Conservation (phyloP, 441 rosid species). For the Jatropha multifida region DNA sequence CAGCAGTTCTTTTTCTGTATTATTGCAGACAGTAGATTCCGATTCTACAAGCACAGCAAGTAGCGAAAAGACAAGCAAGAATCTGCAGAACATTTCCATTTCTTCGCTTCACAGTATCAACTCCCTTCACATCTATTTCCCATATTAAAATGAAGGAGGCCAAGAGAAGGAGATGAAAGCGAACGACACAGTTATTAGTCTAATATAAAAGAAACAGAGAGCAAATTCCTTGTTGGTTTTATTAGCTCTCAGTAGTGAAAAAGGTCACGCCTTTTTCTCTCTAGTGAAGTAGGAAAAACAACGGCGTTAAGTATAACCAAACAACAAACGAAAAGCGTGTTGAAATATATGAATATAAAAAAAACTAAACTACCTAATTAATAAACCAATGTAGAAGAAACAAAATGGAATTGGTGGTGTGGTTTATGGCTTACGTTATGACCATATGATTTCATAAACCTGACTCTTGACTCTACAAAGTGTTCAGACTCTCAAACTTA, state of each 20-base stretch:
- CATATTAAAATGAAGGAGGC: neutral
- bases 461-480: neutral
- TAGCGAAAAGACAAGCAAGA: slow-evolving; percentile 41
- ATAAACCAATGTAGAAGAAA: neutral
- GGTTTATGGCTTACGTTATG: neutral
- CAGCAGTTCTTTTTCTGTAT: slow-evolving; percentile 42
- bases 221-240: neutral
- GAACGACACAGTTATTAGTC: neutral
- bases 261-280: neutral
- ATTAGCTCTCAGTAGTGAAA: neutral
- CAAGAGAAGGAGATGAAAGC: neutral
- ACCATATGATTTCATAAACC: neutral
- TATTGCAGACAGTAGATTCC: slow-evolving; percentile 44
- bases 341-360: neutral
- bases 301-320: slow-evolving; percentile 26
- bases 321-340: slow-evolving; percentile 5
- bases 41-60: slow-evolving; percentile 42
- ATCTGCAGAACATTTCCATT: slow-evolving; percentile 31
- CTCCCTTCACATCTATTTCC: slow-evolving; percentile 3
- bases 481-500: neutral
- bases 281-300: slow-evolving; percentile 26
- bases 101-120: slow-evolving; percentile 1
- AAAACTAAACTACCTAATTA: neutral
- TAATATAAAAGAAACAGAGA: slow-evolving; percentile 7
- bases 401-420: neutral